Percentiles rank a stretch among this genome's conserved stretches.
Conservation (phyloP, 1,284 basidiomycete genomes). For the Meira miltonrushii region DNA sequence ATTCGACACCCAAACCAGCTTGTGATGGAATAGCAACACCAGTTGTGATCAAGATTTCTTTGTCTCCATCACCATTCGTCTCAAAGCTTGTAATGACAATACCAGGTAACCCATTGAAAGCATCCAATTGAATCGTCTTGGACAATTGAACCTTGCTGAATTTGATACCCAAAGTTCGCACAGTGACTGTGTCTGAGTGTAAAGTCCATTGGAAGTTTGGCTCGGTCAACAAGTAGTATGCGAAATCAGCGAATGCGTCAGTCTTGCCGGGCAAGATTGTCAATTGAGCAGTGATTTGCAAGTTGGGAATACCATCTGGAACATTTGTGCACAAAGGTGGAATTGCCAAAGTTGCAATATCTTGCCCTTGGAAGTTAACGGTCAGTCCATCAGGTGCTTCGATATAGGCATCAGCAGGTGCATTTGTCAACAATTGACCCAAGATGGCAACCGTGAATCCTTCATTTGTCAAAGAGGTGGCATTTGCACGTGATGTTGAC, state of each 20-base stretch:
- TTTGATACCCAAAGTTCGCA: conserved; percentile 66
- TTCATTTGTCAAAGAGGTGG: conserved; percentile 57
- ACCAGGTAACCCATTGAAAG: conserved; percentile 64
- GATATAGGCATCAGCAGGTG: conserved; percentile 58
- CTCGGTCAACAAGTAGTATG: conserved; percentile 65
- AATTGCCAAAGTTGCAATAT: conserved; percentile 65
- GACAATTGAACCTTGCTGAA: conserved; percentile 65
- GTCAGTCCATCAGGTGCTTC: conserved; percentile 54
- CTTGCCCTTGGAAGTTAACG: conserved; percentile 64
- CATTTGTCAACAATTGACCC: conserved; percentile 33
- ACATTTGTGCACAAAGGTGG: conserved; percentile 68
- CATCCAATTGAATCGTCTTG: conserved; percentile 66
- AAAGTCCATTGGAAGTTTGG: conserved; percentile 68
- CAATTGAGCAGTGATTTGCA: conserved; percentile 55
- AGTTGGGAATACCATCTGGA: conserved; percentile 65
- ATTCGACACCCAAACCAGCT: conserved; percentile 66
- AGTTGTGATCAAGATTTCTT: conserved; percentile 63
- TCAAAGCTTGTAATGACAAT: conserved; percentile 65
- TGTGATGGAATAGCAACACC: conserved; percentile 66
- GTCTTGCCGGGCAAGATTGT: conserved; percentile 45
- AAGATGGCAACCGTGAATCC: conserved; percentile 53
- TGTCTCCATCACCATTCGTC: conserved; percentile 54
- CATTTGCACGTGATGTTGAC: conserved; percentile 62
- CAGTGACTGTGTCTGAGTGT: conserved; percentile 61
- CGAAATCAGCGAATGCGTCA: conserved; percentile 62